Percentiles rank a stretch among this genome's conserved stretches.
Conservation (phyloP, 768 basidiomycete genomes). For the Rhizopogon vulgaris region DNA sequence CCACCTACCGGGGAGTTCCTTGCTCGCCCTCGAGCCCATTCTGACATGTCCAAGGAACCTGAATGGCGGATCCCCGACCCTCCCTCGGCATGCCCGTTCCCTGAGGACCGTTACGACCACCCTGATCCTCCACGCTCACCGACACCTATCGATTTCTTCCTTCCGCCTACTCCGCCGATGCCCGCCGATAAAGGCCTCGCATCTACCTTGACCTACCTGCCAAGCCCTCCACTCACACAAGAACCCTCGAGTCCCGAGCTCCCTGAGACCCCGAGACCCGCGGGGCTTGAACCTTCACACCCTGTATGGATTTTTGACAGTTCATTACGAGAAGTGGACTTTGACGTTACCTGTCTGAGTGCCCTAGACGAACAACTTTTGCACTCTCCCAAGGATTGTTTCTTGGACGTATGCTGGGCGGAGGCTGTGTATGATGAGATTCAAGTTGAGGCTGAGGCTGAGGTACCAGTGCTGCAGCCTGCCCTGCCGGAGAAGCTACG, state of each 20-base stretch:
- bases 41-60: constrained; percentile 3
- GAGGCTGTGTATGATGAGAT: constrained; percentile 26
- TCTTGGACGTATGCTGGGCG: constrained; percentile 36
- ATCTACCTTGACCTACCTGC: neutral
- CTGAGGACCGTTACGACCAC: neutral
- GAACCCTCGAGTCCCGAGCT: neutral
- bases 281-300: neutral
- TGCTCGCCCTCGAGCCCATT: constrained; percentile 7
- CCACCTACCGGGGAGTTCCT: constrained; percentile 9
- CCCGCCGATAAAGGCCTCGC: neutral
- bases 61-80: neutral
- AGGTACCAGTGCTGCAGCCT: neutral
- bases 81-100: neutral
- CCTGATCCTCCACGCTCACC: constrained; percentile 1
- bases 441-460: too few species aligned
- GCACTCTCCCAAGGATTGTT: constrained; percentile 30
- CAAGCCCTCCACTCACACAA: neutral
- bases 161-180: neutral
- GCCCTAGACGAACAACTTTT: constrained; percentile 36
- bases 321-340: constrained; percentile 23
- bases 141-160: neutral
- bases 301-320: constrained; percentile 14
- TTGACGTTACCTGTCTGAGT: constrained; percentile 32
- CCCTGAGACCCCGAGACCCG: neutral
- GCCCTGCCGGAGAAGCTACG: neutral